phyloP scores from a whole-genome alignment of 257 asterid genomes.

The Rauvolfia tetraphylla region DNA sequence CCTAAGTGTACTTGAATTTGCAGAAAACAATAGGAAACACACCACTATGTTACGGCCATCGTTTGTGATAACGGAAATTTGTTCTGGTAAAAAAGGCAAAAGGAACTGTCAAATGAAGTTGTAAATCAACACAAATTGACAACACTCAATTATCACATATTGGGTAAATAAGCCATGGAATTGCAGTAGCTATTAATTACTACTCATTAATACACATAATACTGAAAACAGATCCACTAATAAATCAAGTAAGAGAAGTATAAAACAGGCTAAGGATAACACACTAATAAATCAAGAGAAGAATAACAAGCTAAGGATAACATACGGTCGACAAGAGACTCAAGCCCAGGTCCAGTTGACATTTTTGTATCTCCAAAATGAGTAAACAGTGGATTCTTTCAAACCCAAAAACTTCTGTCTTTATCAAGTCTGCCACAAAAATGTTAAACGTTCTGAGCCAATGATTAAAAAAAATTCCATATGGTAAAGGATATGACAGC shows the following conservation, averaged over 20 bases:
- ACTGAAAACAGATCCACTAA: neutral
- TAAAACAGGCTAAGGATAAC: too few species aligned
- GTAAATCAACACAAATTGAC: neutral
- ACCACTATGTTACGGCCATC: slow-evolving; percentile 97
- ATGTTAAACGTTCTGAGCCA: neutral
- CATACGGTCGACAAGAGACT: slow-evolving; percentile 54
- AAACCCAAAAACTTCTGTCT: neutral
- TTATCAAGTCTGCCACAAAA: slow-evolving; percentile 1
- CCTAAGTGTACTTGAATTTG: neutral
- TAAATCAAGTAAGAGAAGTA: too few species aligned
- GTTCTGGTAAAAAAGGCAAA: slow-evolving; percentile 43
- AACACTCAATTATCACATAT: neutral
- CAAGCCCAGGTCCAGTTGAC: slow-evolving; percentile 71
- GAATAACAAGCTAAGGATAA: too few species aligned
- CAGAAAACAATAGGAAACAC: slow-evolving; percentile 26
- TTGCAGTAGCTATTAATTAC: neutral
- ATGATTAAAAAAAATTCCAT: neutral
- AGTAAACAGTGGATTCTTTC: neutral
- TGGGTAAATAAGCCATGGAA: neutral
- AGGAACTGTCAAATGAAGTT: slow-evolving; percentile 4
- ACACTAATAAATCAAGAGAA: too few species aligned
- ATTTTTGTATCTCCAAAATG: slow-evolving; percentile 24
- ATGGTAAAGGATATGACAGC: neutral
- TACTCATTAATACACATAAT: neutral
- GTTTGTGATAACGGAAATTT: slow-evolving; percentile 83